Conservation (phyloP, 2,329 filamentous ascomycete genomes). For the Elsinoe perseae region DNA sequence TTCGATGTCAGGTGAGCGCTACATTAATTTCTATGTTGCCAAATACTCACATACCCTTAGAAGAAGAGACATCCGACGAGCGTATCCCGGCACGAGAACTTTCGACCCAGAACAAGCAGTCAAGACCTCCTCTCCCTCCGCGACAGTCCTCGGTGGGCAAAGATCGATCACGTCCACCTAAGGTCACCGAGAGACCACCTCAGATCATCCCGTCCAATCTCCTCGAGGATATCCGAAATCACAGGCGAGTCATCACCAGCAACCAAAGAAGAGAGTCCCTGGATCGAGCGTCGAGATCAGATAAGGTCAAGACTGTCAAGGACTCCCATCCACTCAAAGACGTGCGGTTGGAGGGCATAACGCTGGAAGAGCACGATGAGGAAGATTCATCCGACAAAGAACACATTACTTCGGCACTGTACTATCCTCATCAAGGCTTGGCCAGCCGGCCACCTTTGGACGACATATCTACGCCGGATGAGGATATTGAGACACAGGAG, state of each 20-base stretch:
- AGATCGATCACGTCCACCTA: conserved; percentile 7
- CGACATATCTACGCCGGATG: not conserved
- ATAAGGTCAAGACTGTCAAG: conserved; percentile 14
- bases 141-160: conserved; percentile 2
- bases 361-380: conserved; percentile 30
- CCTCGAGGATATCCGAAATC: conserved; percentile 50
- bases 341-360: not conserved
- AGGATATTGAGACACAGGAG: conserved; percentile 1
- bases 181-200: conserved; percentile 16
- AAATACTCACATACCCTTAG: not conserved
- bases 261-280: conserved; percentile 24
- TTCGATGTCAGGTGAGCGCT: conserved; percentile 3
- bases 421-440: conserved; percentile 64
- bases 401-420: conserved; percentile 79
- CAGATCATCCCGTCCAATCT: conserved; percentile 42
- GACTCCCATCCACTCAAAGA: conserved; percentile 17
- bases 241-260: conserved; percentile 31
- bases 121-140: not conserved
- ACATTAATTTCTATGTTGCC: not conserved
- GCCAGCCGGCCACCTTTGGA: conserved; percentile 20
- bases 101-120: conserved; percentile 4
- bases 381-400: conserved; percentile 67
- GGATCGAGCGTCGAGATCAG: not conserved
- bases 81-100: not conserved
- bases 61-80: conserved; percentile 2